These are phyloP conservation scores for Phaeophleospora eucalypticola DNA, from an alignment of 2,329 filamentous ascomycete species.

Conservation along the genomic window DNA sequence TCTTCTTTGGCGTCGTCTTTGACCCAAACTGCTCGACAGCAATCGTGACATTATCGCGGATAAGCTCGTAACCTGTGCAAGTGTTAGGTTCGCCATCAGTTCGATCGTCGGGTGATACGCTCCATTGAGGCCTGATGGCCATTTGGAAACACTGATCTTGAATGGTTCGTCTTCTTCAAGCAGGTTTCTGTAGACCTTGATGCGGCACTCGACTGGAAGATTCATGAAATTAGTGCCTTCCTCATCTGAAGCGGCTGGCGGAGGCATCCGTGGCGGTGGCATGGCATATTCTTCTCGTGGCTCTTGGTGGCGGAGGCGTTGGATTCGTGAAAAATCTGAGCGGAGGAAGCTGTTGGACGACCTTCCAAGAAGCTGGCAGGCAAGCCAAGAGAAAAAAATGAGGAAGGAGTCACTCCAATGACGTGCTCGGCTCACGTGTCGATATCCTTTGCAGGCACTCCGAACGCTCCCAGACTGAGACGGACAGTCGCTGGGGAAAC, in stretches of 20 bases:
- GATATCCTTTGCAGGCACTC: neutral
- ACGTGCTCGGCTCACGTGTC: neutral
- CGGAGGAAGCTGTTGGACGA: too few relatives aligned
- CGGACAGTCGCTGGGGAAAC: too few relatives aligned
- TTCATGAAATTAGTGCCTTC: conserved; percentile 2
- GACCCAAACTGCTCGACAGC: too few relatives aligned
- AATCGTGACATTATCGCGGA: too few relatives aligned
- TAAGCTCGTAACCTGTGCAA: too few relatives aligned
- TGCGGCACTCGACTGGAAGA: conserved; percentile 11
- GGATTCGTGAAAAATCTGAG: too few relatives aligned
- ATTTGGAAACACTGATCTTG: neutral
- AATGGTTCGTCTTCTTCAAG: conserved; percentile 9
- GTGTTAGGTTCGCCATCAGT: neutral
- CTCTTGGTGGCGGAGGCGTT: neutral
- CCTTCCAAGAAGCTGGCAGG: neutral
- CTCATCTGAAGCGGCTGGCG: neutral
- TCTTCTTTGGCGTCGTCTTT: neutral
- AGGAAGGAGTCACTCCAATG: neutral
- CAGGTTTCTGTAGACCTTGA: conserved; percentile 14
- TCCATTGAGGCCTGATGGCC: neutral
- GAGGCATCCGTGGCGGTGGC: neutral
- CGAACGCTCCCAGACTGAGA: too few relatives aligned
- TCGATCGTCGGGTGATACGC: neutral
- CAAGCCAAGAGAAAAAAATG: neutral
- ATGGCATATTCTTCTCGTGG: neutral